Evolutionary conservation across 352 stramenopile species (phyloP).

Genomic region (Phytophthora sp.): DNA sequence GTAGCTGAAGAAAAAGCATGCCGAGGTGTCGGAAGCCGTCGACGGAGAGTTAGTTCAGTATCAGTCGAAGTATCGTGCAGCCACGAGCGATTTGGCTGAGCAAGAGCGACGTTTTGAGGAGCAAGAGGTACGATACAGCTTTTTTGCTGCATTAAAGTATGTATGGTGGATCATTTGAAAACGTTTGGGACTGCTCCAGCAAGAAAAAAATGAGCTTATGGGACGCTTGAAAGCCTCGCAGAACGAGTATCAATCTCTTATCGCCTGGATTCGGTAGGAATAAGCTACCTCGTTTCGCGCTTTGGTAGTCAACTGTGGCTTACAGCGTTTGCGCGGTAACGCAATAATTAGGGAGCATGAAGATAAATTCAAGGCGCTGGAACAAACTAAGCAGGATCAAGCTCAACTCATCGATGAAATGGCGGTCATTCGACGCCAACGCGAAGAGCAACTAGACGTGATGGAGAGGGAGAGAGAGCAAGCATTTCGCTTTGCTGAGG

Average conservation of each 20-base stretch:
- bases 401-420: conserved; percentile 49
- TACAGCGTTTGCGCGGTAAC: background rate
- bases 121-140: conserved; percentile 20
- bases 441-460: conserved; percentile 28
- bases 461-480: conserved; percentile 26
- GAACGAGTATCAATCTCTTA: conserved; percentile 41
- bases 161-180: no score
- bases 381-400: conserved; percentile 47
- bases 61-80: conserved; percentile 31
- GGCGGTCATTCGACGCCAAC: conserved; percentile 21
- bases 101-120: conserved; percentile 13
- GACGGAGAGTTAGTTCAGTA: conserved; percentile 22
- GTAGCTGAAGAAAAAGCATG: conserved; percentile 31
- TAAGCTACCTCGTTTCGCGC: background rate
- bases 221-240: conserved; percentile 34
- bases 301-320: background rate
- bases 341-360: conserved; percentile 36
- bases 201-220: conserved; percentile 32
- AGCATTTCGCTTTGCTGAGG: conserved; percentile 24
- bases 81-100: conserved; percentile 32
- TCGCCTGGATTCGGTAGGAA: conserved; percentile 37
- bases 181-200: no score
- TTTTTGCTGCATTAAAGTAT: background rate
- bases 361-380: conserved; percentile 36
- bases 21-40: conserved; percentile 23